These are phyloP conservation scores for Globisporangium polare DNA, from an alignment of 352 stramenopile species.

Conservation along the genomic window DNA sequence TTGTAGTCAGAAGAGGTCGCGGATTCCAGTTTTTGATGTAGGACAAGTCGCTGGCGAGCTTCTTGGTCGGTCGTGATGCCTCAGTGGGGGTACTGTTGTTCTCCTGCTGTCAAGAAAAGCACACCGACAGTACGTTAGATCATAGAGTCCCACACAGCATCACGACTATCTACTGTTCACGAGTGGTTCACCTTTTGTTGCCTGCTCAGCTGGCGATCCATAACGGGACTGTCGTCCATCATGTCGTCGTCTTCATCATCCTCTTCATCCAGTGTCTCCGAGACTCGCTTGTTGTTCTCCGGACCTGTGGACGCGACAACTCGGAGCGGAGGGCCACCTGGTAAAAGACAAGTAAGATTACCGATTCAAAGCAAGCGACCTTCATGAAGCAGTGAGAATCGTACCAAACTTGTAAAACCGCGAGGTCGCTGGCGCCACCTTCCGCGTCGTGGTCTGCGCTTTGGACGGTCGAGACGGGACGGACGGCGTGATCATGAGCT, in stretches of 20 bases:
- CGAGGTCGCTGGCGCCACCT: constrained; percentile 25
- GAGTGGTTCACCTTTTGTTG: constrained; percentile 15
- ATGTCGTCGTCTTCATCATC: constrained; percentile 37
- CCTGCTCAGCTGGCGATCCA: constrained; percentile 12
- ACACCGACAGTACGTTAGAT: background rate
- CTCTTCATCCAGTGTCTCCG: constrained; percentile 36
- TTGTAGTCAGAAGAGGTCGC: constrained; percentile 12
- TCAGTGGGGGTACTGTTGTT: constrained; percentile 3
- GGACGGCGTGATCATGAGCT: constrained; percentile 45
- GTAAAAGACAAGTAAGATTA: no score
- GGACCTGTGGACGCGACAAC: constrained; percentile 34
- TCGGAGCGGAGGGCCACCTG: constrained; percentile 35
- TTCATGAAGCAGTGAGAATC: no score
- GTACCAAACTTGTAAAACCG: constrained; percentile 44
- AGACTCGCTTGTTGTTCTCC: constrained; percentile 17
- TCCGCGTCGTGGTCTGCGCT: constrained; percentile 53
- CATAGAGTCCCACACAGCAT: background rate
- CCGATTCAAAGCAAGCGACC: no score
- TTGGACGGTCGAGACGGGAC: constrained; percentile 35
- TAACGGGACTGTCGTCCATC: constrained; percentile 20
- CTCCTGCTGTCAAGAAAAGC: background rate
- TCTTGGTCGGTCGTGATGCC: constrained; percentile 12
- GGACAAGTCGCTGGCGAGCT: constrained; percentile 22
- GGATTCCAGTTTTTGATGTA: constrained; percentile 50
- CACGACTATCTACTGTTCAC: background rate